Evolutionary conservation across 305 asterid species (phyloP), one percentile per base, ranked within the genome.

Genomic region (Plantago rigida): DNA sequence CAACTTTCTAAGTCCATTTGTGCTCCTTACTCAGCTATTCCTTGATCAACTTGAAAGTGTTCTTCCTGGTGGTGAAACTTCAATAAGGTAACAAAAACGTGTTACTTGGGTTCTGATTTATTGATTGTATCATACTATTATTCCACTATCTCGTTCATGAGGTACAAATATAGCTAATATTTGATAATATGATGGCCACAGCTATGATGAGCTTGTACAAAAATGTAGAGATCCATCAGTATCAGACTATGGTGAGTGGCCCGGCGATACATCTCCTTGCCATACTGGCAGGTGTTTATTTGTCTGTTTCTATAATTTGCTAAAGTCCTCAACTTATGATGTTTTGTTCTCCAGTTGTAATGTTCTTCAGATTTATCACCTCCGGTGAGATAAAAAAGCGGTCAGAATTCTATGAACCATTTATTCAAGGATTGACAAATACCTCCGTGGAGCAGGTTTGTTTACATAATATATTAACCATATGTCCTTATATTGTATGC

Each of bases 291-390:
- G 57, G 22, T 64, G 59, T 62, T 22, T 59, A 19, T 59, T 17
- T 9, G 26, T 57, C 34, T 29, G 29, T 19, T 60, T 51, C 47
- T 36, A 60, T 13, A n/a, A 9, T 15, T 56, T 49, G 46, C 46
- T 41, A 41, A 41, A 9, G 47, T 7, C 64, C 31, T 60, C 51
- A 12, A 41, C 51, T 58, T 34, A 10, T 13, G 29, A 46, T 56
- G 50, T 11, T 71, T 65, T 72, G 75, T 71, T 73, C 61, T 54
- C 51, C 58, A 90, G 99, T 92, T 46, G 99, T 89, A 56, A 92
- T 92, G 99, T 92, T 92, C 87, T 85, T 92, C 86, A 86, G 97
- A 73, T 92, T 92, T 72, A 92, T 89, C 51, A 84, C 99, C 26
- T 83, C 97, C 64, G 94, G 96, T 12, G 97, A 92, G 76, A 82